Conservation (phyloP, 2,329 filamentous ascomycete genomes). For the Lachnellula cervina region DNA sequence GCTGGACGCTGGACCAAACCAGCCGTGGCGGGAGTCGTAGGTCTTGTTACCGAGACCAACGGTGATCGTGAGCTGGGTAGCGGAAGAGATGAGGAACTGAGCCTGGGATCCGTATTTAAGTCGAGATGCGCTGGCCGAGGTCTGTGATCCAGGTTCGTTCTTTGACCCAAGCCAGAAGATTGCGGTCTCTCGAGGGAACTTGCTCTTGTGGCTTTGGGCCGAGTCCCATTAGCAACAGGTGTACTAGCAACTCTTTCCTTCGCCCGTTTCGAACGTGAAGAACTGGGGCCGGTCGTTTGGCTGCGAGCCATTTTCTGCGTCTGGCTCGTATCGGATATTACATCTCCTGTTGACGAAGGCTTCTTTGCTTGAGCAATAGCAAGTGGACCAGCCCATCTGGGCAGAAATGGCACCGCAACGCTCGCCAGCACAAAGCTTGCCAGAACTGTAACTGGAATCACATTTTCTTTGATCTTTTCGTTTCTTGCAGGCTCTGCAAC, state of each 20-base stretch:
- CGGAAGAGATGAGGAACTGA: slow-evolving; percentile 64
- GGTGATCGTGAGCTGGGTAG: slow-evolving; percentile 57
- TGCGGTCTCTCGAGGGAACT: slow-evolving; percentile 22
- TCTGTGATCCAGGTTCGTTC: slow-evolving; percentile 19
- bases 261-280: slow-evolving; percentile 39
- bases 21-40: slow-evolving; percentile 54
- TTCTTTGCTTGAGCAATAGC: slow-evolving; percentile 78
- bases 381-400: slow-evolving; percentile 73
- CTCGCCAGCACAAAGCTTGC: slow-evolving; percentile 76
- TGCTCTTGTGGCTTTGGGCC: slow-evolving; percentile 21
- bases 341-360: slow-evolving; percentile 58
- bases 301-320: slow-evolving; percentile 58
- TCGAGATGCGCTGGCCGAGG: slow-evolving; percentile 28
- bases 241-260: slow-evolving; percentile 39
- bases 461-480: slow-evolving; percentile 77
- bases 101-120: slow-evolving; percentile 48
- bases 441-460: slow-evolving; percentile 73
- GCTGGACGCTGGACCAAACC: slow-evolving; percentile 41
- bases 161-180: slow-evolving; percentile 22
- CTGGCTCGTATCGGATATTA: slow-evolving; percentile 51
- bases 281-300: slow-evolving; percentile 59
- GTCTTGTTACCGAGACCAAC: slow-evolving; percentile 43
- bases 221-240: slow-evolving; percentile 26
- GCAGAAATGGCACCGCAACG: slow-evolving; percentile 68
- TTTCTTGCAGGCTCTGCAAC: slow-evolving; percentile 62